Percentiles rank a stretch among this genome's conserved stretches.
Conservation (phyloP, 495 filamentous ascomycete genomes). For the Penicillium macrosclerotiorum region DNA sequence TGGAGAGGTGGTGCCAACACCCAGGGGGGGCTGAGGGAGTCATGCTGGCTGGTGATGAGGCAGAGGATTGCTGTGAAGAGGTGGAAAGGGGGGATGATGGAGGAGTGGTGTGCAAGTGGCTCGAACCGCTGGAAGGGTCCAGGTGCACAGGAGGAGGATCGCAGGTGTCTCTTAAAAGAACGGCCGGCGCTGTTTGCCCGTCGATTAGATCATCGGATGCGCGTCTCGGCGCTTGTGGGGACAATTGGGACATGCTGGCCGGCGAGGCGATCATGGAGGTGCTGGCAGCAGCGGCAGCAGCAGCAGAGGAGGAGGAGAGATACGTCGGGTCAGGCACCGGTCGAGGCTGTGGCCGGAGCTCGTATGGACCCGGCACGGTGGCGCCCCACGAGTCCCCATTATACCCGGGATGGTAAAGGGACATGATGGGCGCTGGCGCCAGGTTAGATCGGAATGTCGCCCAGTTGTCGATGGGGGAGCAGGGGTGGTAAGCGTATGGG, state of each 20-base stretch:
- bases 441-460: conserved; percentile 24
- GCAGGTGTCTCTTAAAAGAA: neutral
- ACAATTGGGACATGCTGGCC: neutral
- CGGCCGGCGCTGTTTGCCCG: neutral
- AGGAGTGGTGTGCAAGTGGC: conserved; percentile 6
- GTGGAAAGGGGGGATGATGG: conserved; percentile 23
- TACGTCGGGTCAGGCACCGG: conserved; percentile 4
- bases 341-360: conserved; percentile 10
- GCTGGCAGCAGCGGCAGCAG: neutral
- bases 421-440: conserved; percentile 15
- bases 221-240: neutral
- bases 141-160: neutral
- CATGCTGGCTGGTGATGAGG: conserved; percentile 4
- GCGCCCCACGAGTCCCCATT: conserved; percentile 8
- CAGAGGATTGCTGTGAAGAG: conserved; percentile 21
- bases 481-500: conserved; percentile 18
- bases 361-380: conserved; percentile 3
- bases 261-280: neutral
- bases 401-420: conserved; percentile 17
- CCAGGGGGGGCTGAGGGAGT: conserved; percentile 9
- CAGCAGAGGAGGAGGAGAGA: conserved; percentile 4
- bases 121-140: neutral
- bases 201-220: neutral
- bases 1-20: conserved; percentile 15
- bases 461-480: conserved; percentile 20